Base-by-base conservation (phyloP, 75 land plant species). In the Ceratopteris richardii region DNA sequence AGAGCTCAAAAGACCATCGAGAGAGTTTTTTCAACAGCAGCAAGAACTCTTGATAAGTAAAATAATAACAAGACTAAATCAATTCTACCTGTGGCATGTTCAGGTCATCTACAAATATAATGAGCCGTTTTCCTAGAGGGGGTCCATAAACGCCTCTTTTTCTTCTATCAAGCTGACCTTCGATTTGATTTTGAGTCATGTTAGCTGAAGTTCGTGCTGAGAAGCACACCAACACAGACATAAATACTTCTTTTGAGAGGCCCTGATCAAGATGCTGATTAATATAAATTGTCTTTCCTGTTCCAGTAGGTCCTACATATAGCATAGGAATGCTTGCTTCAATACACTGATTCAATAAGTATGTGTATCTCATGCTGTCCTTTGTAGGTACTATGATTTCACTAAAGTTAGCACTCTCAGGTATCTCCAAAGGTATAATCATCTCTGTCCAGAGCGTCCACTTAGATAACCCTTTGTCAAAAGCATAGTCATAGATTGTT, bases 151-250 rank as follows among this genome's bases (percentile, higher is more conserved):
- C 46, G 16, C 74, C 75, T 51, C 75, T 59, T 44, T 29, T 66
- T 37, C 75, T 66, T 19, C 75, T 69, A 44, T 72, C 75, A 24
- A 72, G 61, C n/a, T 69, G 70, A 23, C 62, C 56, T 54, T 72
- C 75, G 30, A 72, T 72, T 51, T 72, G 75, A 61, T 66, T 72
- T 31, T 72, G 75, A 0, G 68, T 67, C 75, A 72, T 72, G 31
- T 72, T 72, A 9, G 75, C 75, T 2, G 75, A 72, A 0, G 75
- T 72, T 19, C 59, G 69, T 25, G 75, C 75, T 17, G 75, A 72
- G 40, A 72, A 67, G 33, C 46, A 69, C 23, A 72, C 75, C 18
- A 72, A 46, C 12, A 72, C 46, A 25, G 63, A 52, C 3, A 17
- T 52, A 55, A 53, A 72, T 3, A 23, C 29, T 19, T 72, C 75